Evolutionary conservation across 2,329 filamentous ascomycete genomes (phyloP).

Genomic region (Cytospora piceae): DNA sequence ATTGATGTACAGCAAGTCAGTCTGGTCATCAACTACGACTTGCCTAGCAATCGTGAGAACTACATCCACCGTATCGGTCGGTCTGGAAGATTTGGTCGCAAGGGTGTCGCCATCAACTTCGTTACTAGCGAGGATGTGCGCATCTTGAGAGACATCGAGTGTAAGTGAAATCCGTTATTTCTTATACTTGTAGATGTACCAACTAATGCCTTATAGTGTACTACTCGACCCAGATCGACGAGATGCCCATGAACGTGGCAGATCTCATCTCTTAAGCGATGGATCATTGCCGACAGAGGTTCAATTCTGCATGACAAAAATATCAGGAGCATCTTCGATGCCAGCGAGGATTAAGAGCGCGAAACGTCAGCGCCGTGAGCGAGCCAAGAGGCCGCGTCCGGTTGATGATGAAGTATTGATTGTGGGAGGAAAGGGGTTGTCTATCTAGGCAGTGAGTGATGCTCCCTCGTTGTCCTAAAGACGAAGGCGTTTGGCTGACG

Average conservation of each 20-base stretch:
- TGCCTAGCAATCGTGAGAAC: slow-evolving; percentile 98
- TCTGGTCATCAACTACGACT: slow-evolving; percentile 99
- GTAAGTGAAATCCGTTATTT: slow-evolving; percentile 45
- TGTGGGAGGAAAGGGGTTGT: slow-evolving; percentile 30
- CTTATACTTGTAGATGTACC: neutral
- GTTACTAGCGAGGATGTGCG: slow-evolving; percentile 98
- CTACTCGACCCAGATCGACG: slow-evolving; percentile 99
- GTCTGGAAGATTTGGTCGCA: slow-evolving; percentile 99
- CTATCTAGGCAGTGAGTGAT: slow-evolving; percentile 26
- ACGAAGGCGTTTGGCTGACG: slow-evolving; percentile 3
- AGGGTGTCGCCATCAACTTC: slow-evolving; percentile 99
- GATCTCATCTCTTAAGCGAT: slow-evolving; percentile 66
- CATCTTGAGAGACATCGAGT: slow-evolving; percentile 99
- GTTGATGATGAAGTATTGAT: slow-evolving; percentile 6
- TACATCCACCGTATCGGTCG: slow-evolving; percentile 99
- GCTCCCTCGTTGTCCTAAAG: neutral
- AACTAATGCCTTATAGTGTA: slow-evolving; percentile 54
- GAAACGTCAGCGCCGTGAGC: neutral
- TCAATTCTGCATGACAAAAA: neutral
- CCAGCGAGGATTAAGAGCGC: neutral
- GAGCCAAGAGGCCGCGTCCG: slow-evolving; percentile 11
- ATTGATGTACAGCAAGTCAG: slow-evolving; percentile 99
- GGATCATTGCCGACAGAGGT: neutral
- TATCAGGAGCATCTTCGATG: neutral
- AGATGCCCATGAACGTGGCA: slow-evolving; percentile 97